Evolutionary conservation across 1,139 yeast genomes (phyloP).

Genomic region (Diutina pseudorugosa): DNA sequence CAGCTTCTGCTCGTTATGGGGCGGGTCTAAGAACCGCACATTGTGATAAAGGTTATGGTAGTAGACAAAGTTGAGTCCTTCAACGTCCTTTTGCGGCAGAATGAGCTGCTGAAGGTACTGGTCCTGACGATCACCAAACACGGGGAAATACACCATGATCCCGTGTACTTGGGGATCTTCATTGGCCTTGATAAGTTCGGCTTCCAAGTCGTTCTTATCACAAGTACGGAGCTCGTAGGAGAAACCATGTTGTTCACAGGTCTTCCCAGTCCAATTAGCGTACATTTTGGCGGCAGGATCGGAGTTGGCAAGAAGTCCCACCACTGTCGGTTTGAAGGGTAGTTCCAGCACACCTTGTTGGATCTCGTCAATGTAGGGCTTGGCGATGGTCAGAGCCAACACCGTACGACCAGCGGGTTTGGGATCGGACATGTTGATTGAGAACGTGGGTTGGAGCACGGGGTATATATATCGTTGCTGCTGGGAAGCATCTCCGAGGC

Average conservation of each 20-base stretch:
- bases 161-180: conserved; percentile 70
- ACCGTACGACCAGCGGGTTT: conserved; percentile 65
- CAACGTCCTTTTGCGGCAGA: conserved; percentile 81
- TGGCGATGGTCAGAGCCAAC: conserved; percentile 79
- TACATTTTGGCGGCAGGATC: conserved; percentile 95
- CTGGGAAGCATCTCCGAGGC: not conserved
- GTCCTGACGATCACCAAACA: conserved; percentile 89
- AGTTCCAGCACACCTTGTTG: conserved; percentile 42
- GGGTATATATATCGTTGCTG: not conserved
- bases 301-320: conserved; percentile 80
- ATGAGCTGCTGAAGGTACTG: conserved; percentile 91
- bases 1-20: conserved; percentile 57
- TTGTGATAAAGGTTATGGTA: conserved; percentile 93
- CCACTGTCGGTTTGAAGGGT: conserved; percentile 53
- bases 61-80: conserved; percentile 83
- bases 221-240: conserved; percentile 64
- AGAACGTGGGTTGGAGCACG: not conserved
- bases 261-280: conserved; percentile 92
- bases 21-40: conserved; percentile 67
- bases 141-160: conserved; percentile 97
- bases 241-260: conserved; percentile 79
- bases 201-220: conserved; percentile 76
- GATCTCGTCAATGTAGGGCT: conserved; percentile 67
- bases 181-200: conserved; percentile 71
- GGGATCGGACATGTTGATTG: not conserved